Evolutionary conservation across 202 grass and related monocot species (phyloP).

Genomic region (Setaria viridis): DNA sequence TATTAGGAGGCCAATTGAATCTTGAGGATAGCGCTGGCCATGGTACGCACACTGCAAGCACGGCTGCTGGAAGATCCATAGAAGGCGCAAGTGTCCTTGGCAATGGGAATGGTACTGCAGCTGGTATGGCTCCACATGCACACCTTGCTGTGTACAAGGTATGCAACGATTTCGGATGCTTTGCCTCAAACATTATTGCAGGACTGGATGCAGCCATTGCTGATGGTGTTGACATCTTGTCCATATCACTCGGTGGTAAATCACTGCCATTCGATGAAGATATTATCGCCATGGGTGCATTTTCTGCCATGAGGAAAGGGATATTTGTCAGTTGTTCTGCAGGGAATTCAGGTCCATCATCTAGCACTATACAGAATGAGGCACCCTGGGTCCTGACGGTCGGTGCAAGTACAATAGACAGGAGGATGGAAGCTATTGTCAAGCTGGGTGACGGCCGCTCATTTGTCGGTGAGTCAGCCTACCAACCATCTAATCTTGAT

Average conservation of each 20-base stretch:
- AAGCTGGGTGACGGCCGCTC: constrained; percentile 19
- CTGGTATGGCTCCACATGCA: constrained; percentile 47
- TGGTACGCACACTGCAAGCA: constrained; percentile 58
- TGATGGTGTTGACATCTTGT: constrained; percentile 54
- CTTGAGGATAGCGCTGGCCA: constrained; percentile 24
- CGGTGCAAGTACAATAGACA: constrained; percentile 48
- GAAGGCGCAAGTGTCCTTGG: constrained; percentile 37
- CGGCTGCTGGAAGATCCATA: constrained; percentile 39
- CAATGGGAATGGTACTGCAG: constrained; percentile 40
- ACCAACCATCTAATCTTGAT: constrained; percentile 33
- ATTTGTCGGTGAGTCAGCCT: constrained; percentile 43
- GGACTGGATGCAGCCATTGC: constrained; percentile 42
- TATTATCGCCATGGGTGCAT: constrained; percentile 7
- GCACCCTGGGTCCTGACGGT: constrained; percentile 51
- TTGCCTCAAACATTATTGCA: constrained; percentile 3
- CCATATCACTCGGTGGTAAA: constrained; percentile 22
- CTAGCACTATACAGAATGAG: background rate
- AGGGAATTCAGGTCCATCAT: constrained; percentile 40
- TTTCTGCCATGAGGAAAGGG: constrained; percentile 48
- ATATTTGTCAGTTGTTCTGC: constrained; percentile 42
- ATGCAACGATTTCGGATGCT: background rate
- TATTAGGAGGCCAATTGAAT: background rate
- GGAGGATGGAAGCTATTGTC: constrained; percentile 26
- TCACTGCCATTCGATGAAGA: constrained; percentile 12
- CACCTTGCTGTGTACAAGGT: constrained; percentile 53